Evolutionary conservation across 164 flowering plant genomes (phyloP).

Genomic region (Nelumbo lutea): DNA sequence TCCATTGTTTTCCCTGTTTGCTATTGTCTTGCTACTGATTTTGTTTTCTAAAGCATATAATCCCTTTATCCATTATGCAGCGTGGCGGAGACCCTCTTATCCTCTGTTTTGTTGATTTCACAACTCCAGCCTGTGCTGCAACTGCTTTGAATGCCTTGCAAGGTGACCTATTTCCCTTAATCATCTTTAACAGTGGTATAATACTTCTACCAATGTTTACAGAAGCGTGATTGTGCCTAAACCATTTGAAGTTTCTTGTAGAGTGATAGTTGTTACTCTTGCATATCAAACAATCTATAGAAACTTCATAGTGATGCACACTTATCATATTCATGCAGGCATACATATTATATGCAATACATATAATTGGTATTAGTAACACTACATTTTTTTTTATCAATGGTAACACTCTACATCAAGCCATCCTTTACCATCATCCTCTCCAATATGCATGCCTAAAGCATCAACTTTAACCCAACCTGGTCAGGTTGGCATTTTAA

Average conservation of each 20-base stretch:
- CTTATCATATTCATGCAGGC: no score
- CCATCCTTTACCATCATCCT: no score
- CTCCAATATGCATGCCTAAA: no score
- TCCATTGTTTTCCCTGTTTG: background rate
- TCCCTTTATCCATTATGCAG: conserved; percentile 28
- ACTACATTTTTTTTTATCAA: no score
- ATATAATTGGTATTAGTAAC: no score
- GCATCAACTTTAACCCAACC: no score
- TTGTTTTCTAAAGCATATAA: background rate
- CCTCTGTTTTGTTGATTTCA: conserved; percentile 73
- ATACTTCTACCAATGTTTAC: background rate
- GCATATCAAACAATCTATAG: no score
- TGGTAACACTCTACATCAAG: no score
- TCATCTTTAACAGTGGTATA: background rate
- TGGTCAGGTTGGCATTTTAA: no score
- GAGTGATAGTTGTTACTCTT: no score
- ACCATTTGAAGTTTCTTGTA: background rate
- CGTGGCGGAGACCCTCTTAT: conserved; percentile 63
- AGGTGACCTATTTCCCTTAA: conserved; percentile 28
- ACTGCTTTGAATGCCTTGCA: conserved; percentile 64
- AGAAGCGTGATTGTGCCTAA: background rate
- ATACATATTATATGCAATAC: no score
- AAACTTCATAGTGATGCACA: no score
- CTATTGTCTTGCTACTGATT: conserved; percentile 14
- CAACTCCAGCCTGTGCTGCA: conserved; percentile 58